These are phyloP conservation scores for Waltiozyma sp. DNA, from an alignment of 1,139 yeast species.

Conservation along the genomic window DNA sequence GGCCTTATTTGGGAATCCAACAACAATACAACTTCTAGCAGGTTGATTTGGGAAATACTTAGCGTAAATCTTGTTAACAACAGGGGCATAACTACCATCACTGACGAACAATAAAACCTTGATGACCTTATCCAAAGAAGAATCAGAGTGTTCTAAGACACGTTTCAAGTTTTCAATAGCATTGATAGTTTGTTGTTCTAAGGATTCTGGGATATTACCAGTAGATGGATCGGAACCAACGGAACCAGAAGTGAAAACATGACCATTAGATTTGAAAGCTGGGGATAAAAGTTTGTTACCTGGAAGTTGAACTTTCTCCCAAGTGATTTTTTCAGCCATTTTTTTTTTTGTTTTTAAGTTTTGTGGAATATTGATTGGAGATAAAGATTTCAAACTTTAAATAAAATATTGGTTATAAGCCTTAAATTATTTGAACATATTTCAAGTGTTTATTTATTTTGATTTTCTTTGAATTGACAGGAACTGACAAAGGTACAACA, in stretches of 20 bases:
- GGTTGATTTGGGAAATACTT: conserved; percentile 38
- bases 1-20: conserved; percentile 30
- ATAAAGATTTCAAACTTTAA: too few relatives aligned
- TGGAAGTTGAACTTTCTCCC: conserved; percentile 19
- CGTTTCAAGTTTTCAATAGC: conserved; percentile 35
- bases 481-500: too few relatives aligned
- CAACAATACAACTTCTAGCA: conserved; percentile 45
- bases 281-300: conserved; percentile 31
- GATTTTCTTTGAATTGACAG: too few relatives aligned
- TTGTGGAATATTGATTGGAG: too few relatives aligned
- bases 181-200: conserved; percentile 33
- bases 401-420: too few relatives aligned
- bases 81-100: conserved; percentile 32
- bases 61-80: conserved; percentile 37
- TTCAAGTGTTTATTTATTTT: too few relatives aligned
- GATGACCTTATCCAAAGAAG: conserved; percentile 37
- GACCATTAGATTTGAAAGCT: conserved; percentile 35
- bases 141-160: conserved; percentile 36
- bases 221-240: conserved; percentile 29
- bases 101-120: conserved; percentile 43
- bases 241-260: conserved; percentile 40
- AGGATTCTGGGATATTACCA: conserved; percentile 29
- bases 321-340: conserved; percentile 20
- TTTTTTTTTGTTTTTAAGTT: background rate
- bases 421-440: too few relatives aligned